Evolutionary conservation across 495 filamentous ascomycete genomes (phyloP).

Genomic region (Trichocladium antarcticum): DNA sequence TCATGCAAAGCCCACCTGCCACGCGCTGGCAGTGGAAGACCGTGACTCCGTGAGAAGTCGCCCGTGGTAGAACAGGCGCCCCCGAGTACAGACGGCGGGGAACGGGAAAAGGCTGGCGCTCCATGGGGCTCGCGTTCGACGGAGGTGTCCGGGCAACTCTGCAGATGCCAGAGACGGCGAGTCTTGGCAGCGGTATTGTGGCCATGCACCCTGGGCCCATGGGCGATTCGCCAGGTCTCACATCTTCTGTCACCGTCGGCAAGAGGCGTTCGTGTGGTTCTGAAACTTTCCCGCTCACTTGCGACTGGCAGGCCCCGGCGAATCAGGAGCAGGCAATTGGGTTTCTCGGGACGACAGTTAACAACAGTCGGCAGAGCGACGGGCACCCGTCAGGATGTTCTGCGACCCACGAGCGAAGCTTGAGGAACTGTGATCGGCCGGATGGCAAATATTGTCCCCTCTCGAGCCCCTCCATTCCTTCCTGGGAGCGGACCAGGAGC

Average conservation of each 20-base stretch:
- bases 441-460: slow-evolving; percentile 10
- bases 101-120: slow-evolving; percentile 8
- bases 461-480: no score
- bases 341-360: slow-evolving; percentile 16
- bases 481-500: neutral
- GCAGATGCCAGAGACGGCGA: neutral
- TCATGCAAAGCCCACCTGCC: slow-evolving; percentile 30
- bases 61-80: slow-evolving; percentile 25
- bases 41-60: slow-evolving; percentile 16
- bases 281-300: slow-evolving; percentile 9
- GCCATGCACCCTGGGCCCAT: slow-evolving; percentile 11
- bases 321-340: slow-evolving; percentile 25
- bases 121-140: neutral
- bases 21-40: slow-evolving; percentile 19
- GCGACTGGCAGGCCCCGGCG: slow-evolving; percentile 9
- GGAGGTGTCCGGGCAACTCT: slow-evolving; percentile 2
- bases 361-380: slow-evolving; percentile 10
- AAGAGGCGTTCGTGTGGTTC: slow-evolving; percentile 7
- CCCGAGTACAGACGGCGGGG: slow-evolving; percentile 26
- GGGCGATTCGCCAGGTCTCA: slow-evolving; percentile 25
- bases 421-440: slow-evolving; percentile 6
- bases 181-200: neutral
- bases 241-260: slow-evolving; percentile 12
- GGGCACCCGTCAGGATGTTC: slow-evolving; percentile 11
- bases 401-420: neutral